Conservation (phyloP, 2,329 filamentous ascomycete species). For the Hymenoscyphus occultus region DNA sequence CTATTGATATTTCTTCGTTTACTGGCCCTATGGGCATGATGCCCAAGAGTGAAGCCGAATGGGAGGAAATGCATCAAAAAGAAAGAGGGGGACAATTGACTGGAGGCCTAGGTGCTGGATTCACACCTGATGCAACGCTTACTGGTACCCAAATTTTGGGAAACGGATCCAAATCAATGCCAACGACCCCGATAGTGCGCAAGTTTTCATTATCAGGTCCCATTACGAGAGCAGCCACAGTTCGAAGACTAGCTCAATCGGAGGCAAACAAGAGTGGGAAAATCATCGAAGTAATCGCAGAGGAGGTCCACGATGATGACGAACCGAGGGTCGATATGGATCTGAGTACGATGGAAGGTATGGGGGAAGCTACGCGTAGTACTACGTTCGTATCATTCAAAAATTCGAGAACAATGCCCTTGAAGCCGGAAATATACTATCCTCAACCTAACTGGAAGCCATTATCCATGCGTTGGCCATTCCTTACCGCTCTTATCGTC, state of each 20-base stretch:
- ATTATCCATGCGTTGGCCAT: slow-evolving; percentile 61
- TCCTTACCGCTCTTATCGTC: slow-evolving; percentile 51
- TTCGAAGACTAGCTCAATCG: slow-evolving; percentile 52
- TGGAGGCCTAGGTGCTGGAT: slow-evolving; percentile 56
- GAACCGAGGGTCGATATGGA: slow-evolving; percentile 24
- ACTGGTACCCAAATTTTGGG: slow-evolving; percentile 50
- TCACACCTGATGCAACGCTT: slow-evolving; percentile 47
- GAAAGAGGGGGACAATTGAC: slow-evolving; percentile 55
- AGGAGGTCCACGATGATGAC: slow-evolving; percentile 32
- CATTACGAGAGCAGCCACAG: slow-evolving; percentile 39
- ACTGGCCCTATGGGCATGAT: slow-evolving; percentile 22
- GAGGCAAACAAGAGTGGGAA: slow-evolving; percentile 59
- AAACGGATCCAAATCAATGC: slow-evolving; percentile 19
- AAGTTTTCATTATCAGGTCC: slow-evolving; percentile 26
- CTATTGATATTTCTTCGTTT: slow-evolving; percentile 32
- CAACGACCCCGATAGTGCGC: slow-evolving; percentile 20
- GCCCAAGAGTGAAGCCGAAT: slow-evolving; percentile 22
- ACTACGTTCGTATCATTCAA: slow-evolving; percentile 24
- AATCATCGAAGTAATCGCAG: slow-evolving; percentile 57
- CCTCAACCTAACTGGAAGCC: slow-evolving; percentile 66
- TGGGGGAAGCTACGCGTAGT: slow-evolving; percentile 15
- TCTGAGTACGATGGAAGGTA: slow-evolving; percentile 31
- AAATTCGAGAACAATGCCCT: slow-evolving; percentile 16
- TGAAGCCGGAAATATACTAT: slow-evolving; percentile 53
- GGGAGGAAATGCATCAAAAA: slow-evolving; percentile 28